Evolutionary conservation across 108 stramenopile species (phyloP).

Genomic region (Mayamaea pseudoterrestris): DNA sequence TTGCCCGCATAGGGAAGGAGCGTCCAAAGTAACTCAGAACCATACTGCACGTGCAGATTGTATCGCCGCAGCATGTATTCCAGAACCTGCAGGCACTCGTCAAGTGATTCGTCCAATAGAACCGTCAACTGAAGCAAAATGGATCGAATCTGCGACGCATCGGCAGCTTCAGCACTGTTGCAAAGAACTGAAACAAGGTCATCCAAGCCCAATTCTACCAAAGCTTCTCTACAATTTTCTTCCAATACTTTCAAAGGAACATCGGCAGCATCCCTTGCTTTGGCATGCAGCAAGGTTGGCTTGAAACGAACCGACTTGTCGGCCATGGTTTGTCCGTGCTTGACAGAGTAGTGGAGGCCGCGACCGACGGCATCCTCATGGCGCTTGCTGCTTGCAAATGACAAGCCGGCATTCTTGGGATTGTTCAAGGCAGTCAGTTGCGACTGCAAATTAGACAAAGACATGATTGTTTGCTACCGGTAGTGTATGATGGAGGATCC

Average conservation of each 20-base stretch:
- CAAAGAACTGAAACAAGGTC: constrained; percentile 8
- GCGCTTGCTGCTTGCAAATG: constrained; percentile 16
- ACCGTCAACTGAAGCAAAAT: not conserved
- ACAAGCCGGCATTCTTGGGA: constrained; percentile 8
- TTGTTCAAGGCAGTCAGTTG: constrained; percentile 37
- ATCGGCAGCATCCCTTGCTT: constrained; percentile 44
- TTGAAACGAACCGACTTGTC: constrained; percentile 18
- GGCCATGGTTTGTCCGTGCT: constrained; percentile 34
- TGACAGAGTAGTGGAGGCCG: constrained; percentile 37
- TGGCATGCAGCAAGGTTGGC: constrained; percentile 49
- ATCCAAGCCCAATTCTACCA: constrained; percentile 18
- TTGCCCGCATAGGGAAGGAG: constrained; percentile 46
- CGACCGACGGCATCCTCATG: constrained; percentile 46
- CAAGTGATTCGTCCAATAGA: not conserved
- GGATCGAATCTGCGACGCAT: constrained; percentile 11
- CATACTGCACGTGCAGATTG: constrained; percentile 36
- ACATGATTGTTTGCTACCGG: constrained; percentile 14
- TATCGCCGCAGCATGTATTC: constrained; percentile 66
- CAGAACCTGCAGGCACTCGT: constrained; percentile 33
- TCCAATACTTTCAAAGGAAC: constrained; percentile 42
- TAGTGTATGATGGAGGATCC: too few relatives aligned
- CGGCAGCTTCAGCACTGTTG: not conserved
- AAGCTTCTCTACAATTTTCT: constrained; percentile 43
- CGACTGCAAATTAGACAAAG: constrained; percentile 33
- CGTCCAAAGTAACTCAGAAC: constrained; percentile 20